Conservation (phyloP, 73 alveolate genomes). For the Paramecium primaurelia region DNA sequence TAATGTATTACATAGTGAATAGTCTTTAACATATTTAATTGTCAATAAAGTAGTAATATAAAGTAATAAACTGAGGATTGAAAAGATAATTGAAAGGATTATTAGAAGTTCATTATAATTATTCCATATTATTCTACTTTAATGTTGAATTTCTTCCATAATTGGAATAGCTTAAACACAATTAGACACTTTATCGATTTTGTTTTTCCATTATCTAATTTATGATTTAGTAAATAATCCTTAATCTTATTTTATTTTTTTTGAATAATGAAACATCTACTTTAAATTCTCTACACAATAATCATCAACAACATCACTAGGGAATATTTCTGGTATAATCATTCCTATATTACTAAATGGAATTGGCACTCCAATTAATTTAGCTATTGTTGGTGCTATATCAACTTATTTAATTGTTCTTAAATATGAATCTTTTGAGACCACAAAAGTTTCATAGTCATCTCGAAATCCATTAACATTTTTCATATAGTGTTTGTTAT, state of each 20-base stretch:
- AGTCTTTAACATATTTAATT: neutral
- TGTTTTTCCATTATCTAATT: neutral
- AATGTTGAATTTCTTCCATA: neutral
- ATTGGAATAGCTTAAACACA: neutral
- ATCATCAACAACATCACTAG: neutral
- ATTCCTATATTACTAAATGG: slow-evolving; percentile 64
- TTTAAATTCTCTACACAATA: neutral
- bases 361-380: slow-evolving; percentile 29
- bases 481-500: neutral
- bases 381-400: slow-evolving; percentile 57
- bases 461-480: neutral
- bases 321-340: slow-evolving; percentile 57
- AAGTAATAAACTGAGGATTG: neutral
- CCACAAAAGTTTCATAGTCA: neutral
- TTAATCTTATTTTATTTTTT: neutral
- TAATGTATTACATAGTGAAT: neutral
- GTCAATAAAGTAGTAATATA: neutral
- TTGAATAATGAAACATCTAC: neutral
- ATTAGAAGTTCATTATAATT: neutral
- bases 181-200: neutral
- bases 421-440: neutral
- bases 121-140: neutral
- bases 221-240: neutral
- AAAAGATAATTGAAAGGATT: neutral
- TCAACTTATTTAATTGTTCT: slow-evolving; percentile 51